Evolutionary conservation across 208 protist genomes (phyloP), one percentile per base, ranked within the genome.

Genomic region (Novymonas esmeraldas): DNA sequence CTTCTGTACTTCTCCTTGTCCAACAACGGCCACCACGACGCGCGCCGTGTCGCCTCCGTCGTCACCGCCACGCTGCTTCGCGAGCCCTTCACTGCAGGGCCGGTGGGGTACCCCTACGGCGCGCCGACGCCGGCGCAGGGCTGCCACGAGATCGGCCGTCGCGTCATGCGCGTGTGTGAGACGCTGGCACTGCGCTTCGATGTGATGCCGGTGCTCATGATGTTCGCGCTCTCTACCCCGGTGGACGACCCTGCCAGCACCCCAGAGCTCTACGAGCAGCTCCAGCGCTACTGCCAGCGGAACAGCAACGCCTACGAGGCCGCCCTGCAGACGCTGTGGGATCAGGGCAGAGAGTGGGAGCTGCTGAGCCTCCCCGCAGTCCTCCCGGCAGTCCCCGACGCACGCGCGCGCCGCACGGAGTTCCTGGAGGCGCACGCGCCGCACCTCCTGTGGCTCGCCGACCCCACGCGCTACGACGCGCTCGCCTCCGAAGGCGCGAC

Each of bases 21-120:
- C 11, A 84, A 81, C 65, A 85, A 81, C 45, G 14, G 16, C 16
- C 58, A 75, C 38, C 66, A 59, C 29, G 70, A 71, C 51, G 34
- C 38, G 41, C 24, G n/a, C 44, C 75, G 67, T 61, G 73, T 75
- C 20, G 66, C 81, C 11, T 60, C 74, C 24, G 59, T 61, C n/a
- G 73, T 95, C n/a, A 77, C 64, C 2, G 48, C 64, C 44, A 92
- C 84, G 6, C 62, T 95, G 26, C 81, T 95, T 34, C 78, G 84
- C 28, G 75, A 77, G 48, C 84, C 86, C 0, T 92, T 91, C 50
- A 55, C 90, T 11, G 51, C 50, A 5, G 76, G 76, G 6, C 82
- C 80, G 42, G 65, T 91, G 3, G 90, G 90, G 29, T 95, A 92
- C 74, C 90, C 90, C 28, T 88, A 85, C 73, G 86, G 90, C 26